Conservation (phyloP, 2,329 filamentous ascomycete genomes). For the Sarocladiaceae sp. region DNA sequence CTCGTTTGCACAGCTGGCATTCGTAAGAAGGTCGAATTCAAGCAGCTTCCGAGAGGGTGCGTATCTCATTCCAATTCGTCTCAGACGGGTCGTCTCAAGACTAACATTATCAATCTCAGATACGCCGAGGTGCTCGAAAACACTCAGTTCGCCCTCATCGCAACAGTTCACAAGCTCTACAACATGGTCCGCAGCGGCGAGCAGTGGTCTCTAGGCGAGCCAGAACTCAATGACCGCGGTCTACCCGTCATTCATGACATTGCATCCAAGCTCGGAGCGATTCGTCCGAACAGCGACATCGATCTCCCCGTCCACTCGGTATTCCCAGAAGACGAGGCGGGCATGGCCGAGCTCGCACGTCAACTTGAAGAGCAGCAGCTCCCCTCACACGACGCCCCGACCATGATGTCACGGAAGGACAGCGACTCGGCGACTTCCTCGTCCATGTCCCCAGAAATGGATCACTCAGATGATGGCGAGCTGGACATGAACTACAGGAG, state of each 20-base stretch:
- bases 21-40: constrained; percentile 63
- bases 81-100: too few species aligned
- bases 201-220: constrained; percentile 56
- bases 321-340: constrained; percentile 56
- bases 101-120: too few species aligned
- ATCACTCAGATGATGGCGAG: constrained; percentile 33
- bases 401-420: constrained; percentile 21
- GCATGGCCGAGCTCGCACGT: constrained; percentile 48
- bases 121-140: constrained; percentile 61
- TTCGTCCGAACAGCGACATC: constrained; percentile 55
- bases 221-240: constrained; percentile 55
- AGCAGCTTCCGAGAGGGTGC: constrained; percentile 57
- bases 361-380: constrained; percentile 46
- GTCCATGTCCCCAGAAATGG: constrained; percentile 46
- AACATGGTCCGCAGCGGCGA: constrained; percentile 54
- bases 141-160: constrained; percentile 57
- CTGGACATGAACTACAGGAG: constrained; percentile 9
- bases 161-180: constrained; percentile 60
- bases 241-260: constrained; percentile 61
- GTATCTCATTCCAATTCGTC: constrained; percentile 21
- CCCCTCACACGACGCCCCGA: constrained; percentile 20
- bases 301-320: constrained; percentile 51
- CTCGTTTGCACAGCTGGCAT: constrained; percentile 57
- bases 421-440: constrained; percentile 27
- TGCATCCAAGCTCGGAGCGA: constrained; percentile 56